Percentiles rank a stretch among this genome's conserved stretches.
Conservation (phyloP, 495 filamentous ascomycete genomes). For the Pyronema domesticum region DNA sequence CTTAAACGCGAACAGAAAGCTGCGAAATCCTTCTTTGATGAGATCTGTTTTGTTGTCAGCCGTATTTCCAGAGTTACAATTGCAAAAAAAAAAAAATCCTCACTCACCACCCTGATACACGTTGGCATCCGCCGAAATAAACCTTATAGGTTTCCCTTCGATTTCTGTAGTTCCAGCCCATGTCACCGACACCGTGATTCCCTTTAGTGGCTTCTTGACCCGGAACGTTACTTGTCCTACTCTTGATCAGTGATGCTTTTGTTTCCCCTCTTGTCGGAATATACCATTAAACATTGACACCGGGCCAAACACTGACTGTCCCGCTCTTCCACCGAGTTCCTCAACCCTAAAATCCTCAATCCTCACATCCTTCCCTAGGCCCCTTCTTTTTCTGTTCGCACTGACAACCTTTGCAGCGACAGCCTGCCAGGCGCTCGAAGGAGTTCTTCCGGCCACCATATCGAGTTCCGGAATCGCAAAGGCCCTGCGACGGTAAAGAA, state of each 20-base stretch:
- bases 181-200: conserved; percentile 18
- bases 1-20: conserved; percentile 23
- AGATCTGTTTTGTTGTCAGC: conserved; percentile 14
- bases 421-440: conserved; percentile 16
- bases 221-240: conserved; percentile 15
- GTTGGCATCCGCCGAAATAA: conserved; percentile 14
- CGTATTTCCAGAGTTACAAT: neutral
- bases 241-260: neutral
- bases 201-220: conserved; percentile 18
- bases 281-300: conserved; percentile 22
- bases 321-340: conserved; percentile 19
- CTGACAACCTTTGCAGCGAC: conserved; percentile 23
- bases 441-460: conserved; percentile 21
- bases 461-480: conserved; percentile 14
- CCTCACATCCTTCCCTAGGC: conserved; percentile 10
- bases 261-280: neutral
- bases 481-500: neutral
- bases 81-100: neutral
- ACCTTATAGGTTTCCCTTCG: conserved; percentile 11
- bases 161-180: conserved; percentile 17
- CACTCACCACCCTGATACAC: conserved; percentile 17
- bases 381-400: conserved; percentile 14
- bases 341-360: conserved; percentile 20
- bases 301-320: conserved; percentile 19
- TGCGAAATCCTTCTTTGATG: conserved; percentile 16